Evolutionary conservation across 73 alveolate genomes (phyloP).

Genomic region (Effrenium voratum): DNA sequence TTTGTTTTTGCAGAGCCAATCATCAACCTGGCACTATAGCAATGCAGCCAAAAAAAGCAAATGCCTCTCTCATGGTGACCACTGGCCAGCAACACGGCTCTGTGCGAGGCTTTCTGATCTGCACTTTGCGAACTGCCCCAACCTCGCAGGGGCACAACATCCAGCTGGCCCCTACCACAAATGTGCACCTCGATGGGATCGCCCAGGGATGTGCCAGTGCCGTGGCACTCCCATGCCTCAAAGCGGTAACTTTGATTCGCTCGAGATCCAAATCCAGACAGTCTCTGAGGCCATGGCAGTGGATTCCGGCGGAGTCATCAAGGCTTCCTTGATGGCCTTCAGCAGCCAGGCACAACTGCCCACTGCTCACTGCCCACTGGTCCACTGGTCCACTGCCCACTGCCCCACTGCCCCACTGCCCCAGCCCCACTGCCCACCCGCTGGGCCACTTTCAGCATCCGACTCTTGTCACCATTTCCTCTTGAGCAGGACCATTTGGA

Average conservation of each 20-base stretch:
- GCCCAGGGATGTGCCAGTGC: constrained; percentile 78
- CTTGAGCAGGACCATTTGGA: constrained; percentile 93
- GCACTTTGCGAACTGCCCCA: constrained; percentile 85
- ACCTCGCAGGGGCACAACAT: no score
- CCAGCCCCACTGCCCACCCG: background rate
- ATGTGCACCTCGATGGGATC: constrained; percentile 85
- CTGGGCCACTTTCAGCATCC: background rate
- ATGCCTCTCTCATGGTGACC: background rate
- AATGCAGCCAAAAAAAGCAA: no score
- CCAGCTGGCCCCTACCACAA: no score
- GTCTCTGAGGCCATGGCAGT: background rate
- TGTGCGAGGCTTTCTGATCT: constrained; percentile 61
- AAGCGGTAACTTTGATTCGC: no score
- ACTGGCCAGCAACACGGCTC: constrained; percentile 53
- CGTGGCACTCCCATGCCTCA: constrained; percentile 92
- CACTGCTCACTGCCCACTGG: background rate
- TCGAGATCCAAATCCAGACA: no score
- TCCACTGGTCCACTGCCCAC: background rate
- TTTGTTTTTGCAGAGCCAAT: constrained; percentile 81
- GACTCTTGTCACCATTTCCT: constrained; percentile 83
- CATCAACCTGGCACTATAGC: constrained; percentile 65
- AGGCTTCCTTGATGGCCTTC: constrained; percentile 85
- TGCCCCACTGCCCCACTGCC: background rate
- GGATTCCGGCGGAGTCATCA: constrained; percentile 90
- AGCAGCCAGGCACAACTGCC: background rate